These are phyloP conservation scores for Termitomyces sp. DNA, from an alignment of 1,284 basidiomycete species.

Conservation along the genomic window DNA sequence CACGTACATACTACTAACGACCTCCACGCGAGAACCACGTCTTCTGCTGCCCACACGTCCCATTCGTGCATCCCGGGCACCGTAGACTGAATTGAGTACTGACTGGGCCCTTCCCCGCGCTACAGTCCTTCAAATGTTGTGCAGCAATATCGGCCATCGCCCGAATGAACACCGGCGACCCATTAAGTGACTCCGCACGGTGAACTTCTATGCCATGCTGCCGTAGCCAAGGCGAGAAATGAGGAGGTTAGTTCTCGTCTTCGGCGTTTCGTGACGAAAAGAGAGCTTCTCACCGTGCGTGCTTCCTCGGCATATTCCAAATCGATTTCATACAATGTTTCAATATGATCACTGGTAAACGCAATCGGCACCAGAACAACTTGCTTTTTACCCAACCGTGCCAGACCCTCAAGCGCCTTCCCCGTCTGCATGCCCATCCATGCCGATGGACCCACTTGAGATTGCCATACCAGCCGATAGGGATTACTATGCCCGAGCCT, in stretches of 20 bases:
- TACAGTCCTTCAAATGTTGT: constrained; percentile 72
- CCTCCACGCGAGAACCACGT: constrained; percentile 74
- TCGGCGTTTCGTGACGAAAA: constrained; percentile 17
- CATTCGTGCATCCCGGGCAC: constrained; percentile 92
- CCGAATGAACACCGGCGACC: constrained; percentile 96
- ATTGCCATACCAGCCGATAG: constrained; percentile 97
- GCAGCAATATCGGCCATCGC: constrained; percentile 91
- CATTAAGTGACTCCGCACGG: constrained; percentile 95
- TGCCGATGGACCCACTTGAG: constrained; percentile 93
- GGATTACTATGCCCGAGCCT: constrained; percentile 75
- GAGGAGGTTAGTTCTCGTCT: constrained; percentile 12
- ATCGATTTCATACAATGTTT: constrained; percentile 97
- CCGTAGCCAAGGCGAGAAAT: constrained; percentile 6
- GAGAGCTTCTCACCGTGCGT: constrained; percentile 59
- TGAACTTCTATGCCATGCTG: constrained; percentile 89
- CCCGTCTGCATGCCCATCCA: constrained; percentile 99
- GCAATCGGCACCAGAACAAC: constrained; percentile 94
- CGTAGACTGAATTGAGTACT: constrained; percentile 82
- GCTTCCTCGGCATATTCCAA: constrained; percentile 92
- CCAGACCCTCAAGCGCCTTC: constrained; percentile 89
- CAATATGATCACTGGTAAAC: constrained; percentile 99
- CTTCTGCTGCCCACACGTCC: constrained; percentile 84
- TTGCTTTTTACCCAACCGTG: constrained; percentile 82
- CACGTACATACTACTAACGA: constrained; percentile 24
- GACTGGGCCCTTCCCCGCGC: constrained; percentile 54